A percentile compares a stretch with the other conserved stretches of the same genome.
These are phyloP conservation scores for Urostyla sp. DNA, from an alignment of 73 alveolate genomes.

Conservation along the genomic window DNA sequence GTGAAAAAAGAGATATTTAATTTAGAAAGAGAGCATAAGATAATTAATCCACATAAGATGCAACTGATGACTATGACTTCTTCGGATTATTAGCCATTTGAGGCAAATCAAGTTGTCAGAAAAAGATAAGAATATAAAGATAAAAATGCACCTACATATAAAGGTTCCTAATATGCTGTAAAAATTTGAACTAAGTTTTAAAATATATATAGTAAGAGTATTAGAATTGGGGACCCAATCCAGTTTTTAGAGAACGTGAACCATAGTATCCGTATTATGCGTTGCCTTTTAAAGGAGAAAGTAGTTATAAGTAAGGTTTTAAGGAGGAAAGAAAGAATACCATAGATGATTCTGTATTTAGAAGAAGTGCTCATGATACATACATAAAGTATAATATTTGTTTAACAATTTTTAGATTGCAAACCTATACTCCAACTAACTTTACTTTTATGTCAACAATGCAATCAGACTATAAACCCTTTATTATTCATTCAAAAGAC, in stretches of 20 bases:
- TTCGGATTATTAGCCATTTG: conserved; percentile 41
- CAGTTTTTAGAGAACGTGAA: conserved; percentile 20
- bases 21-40: conserved; percentile 50
- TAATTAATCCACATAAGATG: conserved; percentile 63
- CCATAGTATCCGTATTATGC: conserved; percentile 55
- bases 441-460: neutral
- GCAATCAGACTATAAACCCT: conserved; percentile 11
- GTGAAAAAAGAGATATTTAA: neutral
- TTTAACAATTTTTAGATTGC: neutral
- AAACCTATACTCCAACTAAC: neutral
- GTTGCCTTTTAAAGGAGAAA: conserved; percentile 38
- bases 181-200: neutral
- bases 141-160: neutral
- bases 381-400: neutral
- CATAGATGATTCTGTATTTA: neutral
- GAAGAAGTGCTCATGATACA: neutral
- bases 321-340: neutral
- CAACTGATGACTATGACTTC: conserved; percentile 12
- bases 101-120: neutral
- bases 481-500: neutral
- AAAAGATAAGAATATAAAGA: conserved; percentile 3
- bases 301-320: conserved; percentile 22
- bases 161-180: neutral
- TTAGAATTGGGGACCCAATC: conserved; percentile 49
- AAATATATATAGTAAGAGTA: conserved; percentile 12